Base-by-base conservation (phyloP, 352 stramenopile species). In the Pythium phragmitis region DNA sequence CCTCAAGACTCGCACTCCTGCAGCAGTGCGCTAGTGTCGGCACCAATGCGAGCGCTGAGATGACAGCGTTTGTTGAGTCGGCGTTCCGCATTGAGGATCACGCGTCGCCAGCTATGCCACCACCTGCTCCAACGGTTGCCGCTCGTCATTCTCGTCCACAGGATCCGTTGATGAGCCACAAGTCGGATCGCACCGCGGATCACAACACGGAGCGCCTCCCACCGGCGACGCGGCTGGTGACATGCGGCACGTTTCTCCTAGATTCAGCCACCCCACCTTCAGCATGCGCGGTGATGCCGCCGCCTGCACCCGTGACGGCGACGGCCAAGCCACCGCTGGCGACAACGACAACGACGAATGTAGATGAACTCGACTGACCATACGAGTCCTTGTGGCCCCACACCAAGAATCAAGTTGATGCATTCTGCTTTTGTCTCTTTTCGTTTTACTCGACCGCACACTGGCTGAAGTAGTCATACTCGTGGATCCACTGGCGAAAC, bases 21-120 rank as follows among this genome's bases (percentile, higher is more conserved):
- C 81, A 91, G 26, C 78, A 92, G 72, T 94, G 85, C 50, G 85
- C 82, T 3, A 85, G 71, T 2, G 80, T 94, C 0, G 85, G 82
- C 3, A 66, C 72, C 16, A 74, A 68, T 1, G 64, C 51, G 2
- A 57, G 61, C 17, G 73, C 72, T 8, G 61, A 63, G 6, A 76
- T 68, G 43, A 76, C 89, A 28, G 58, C 70, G 4, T 89, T 92
- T 33, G 81, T 92, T 2, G 73, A 74, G 11, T 49, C 67, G 6
- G 70, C 70, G 21, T 90, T 85, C 64, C 70, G 70, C 19, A 54
- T 73, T 19, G 48, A 23, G 14, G 17, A 46, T 19, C 11, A 57
- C 6, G 4, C 30, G 5, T 1, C 42, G 13, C 6, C 19, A 7
- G 9, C 57, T 9, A 23, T 57, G 21, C 60, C 60, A 13, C 53